phyloP scores from a whole-genome alignment of 1,284 basidiomycete genomes.

The Athelia psychrophila region DNA sequence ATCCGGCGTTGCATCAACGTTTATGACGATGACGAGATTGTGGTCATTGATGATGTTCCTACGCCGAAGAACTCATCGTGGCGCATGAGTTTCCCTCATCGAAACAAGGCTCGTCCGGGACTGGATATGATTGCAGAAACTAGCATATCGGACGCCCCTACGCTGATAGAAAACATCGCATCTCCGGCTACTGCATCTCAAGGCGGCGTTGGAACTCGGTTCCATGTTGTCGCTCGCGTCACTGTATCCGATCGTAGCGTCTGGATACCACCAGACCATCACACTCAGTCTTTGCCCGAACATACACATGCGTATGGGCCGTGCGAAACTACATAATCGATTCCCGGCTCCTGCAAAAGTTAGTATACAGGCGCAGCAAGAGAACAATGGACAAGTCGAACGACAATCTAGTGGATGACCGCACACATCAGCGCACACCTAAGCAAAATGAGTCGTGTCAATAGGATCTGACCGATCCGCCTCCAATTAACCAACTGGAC shows the following conservation, averaged over 20 bases:
- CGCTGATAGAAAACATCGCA: conserved; percentile 14
- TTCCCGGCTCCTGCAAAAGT: conserved; percentile 49
- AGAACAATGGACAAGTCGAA: too few relatives aligned
- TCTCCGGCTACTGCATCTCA: too few relatives aligned
- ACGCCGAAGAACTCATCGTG: conserved; percentile 19
- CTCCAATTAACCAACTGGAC: conserved; percentile 31
- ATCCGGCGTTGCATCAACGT: conserved; percentile 56
- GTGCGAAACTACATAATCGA: too few relatives aligned
- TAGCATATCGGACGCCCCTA: conserved; percentile 20
- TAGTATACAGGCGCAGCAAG: too few relatives aligned
- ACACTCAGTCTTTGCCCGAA: conserved; percentile 24
- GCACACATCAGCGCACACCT: too few relatives aligned
- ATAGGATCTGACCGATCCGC: conserved; percentile 39
- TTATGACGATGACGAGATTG: conserved; percentile 42
- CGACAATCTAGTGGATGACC: too few relatives aligned
- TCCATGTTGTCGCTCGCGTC: conserved; percentile 65
- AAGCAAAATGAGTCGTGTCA: too few relatives aligned
- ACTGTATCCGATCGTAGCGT: conserved; percentile 62
- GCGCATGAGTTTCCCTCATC: conserved; percentile 42
- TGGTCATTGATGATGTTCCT: conserved; percentile 36
- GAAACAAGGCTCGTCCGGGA: conserved; percentile 39
- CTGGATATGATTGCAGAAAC: conserved; percentile 22
- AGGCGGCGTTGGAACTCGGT: conserved; percentile 41
- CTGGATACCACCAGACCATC: conserved; percentile 50
- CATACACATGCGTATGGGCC: too few relatives aligned